Conservation (phyloP, 441 rosid species). For the Manihot esculenta region DNA sequence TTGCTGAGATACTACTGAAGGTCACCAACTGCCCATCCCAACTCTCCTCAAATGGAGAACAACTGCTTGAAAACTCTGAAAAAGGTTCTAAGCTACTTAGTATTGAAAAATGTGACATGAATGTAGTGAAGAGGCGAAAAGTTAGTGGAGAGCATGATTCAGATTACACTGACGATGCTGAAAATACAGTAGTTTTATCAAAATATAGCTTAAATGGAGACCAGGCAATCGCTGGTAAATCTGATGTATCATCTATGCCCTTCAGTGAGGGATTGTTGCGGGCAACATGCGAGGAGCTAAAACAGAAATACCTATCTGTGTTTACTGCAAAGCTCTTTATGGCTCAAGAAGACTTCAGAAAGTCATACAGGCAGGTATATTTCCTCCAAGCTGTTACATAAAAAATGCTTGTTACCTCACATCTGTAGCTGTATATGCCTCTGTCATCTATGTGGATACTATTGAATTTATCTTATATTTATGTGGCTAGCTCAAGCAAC, state of each 20-base stretch:
- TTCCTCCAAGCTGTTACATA: not conserved
- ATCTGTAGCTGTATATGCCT: not conserved
- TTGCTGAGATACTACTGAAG: slow-evolving; percentile 65
- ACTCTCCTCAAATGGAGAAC: slow-evolving; percentile 32
- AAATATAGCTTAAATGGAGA: slow-evolving; percentile 29
- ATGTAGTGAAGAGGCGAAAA: slow-evolving; percentile 53
- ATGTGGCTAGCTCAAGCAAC: not conserved
- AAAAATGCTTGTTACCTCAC: not conserved
- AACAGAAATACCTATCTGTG: slow-evolving; percentile 68
- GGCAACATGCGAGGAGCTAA: slow-evolving; percentile 54
- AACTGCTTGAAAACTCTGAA: slow-evolving; percentile 35
- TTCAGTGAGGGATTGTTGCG: slow-evolving; percentile 38
- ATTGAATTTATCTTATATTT: not conserved
- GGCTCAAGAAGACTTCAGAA: slow-evolving; percentile 77
- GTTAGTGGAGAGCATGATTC: slow-evolving; percentile 31
- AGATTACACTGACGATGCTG: slow-evolving; percentile 29
- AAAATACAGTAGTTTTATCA: slow-evolving; percentile 22
- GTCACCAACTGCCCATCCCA: slow-evolving; percentile 37
- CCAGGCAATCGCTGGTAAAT: slow-evolving; percentile 33
- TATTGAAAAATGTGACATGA: slow-evolving; percentile 33
- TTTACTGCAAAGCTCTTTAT: slow-evolving; percentile 59
- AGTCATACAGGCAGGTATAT: slow-evolving; percentile 63
- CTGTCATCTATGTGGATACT: not conserved
- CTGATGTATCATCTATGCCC: slow-evolving; percentile 30
- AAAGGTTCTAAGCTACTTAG: slow-evolving; percentile 36